Evolutionary conservation across 768 basidiomycete genomes (phyloP).

Genomic region (Tulasnella sp.): DNA sequence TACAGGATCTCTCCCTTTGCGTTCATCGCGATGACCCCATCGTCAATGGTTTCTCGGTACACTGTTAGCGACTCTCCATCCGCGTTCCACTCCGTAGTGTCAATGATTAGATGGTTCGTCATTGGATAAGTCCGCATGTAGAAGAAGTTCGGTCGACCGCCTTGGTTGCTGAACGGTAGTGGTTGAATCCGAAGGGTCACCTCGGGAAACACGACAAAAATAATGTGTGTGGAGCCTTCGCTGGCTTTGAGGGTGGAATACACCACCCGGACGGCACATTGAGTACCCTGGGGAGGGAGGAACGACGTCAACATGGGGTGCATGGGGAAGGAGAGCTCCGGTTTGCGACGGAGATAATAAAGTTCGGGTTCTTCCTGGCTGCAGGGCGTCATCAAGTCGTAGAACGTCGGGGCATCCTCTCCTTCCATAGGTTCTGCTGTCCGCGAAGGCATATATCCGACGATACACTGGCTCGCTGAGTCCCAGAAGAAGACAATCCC

Average conservation of each 20-base stretch:
- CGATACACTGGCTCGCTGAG: not conserved
- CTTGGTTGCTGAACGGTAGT: not conserved
- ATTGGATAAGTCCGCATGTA: conserved; percentile 12
- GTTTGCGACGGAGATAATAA: not conserved
- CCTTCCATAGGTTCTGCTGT: not conserved
- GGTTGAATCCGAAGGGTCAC: not conserved
- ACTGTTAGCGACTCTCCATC: not conserved
- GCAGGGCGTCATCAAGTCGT: conserved; percentile 3
- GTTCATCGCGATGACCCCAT: not conserved
- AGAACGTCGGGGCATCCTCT: not conserved
- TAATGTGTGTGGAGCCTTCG: not conserved
- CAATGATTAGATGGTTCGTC: not conserved
- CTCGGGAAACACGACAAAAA: not conserved
- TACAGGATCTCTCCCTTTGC: conserved; percentile 1
- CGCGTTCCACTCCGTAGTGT: not conserved
- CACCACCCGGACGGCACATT: not conserved
- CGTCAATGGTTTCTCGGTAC: not conserved
- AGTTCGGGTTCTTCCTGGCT: not conserved
- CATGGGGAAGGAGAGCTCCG: not conserved
- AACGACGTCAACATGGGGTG: not conserved
- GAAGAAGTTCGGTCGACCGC: not conserved
- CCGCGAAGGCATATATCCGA: not conserved
- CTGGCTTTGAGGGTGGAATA: not conserved
- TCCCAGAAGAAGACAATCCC: not conserved
- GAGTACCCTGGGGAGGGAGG: not conserved